Evolutionary conservation across 257 asterid species (phyloP).

Genomic region (Plectranthus barbatus): DNA sequence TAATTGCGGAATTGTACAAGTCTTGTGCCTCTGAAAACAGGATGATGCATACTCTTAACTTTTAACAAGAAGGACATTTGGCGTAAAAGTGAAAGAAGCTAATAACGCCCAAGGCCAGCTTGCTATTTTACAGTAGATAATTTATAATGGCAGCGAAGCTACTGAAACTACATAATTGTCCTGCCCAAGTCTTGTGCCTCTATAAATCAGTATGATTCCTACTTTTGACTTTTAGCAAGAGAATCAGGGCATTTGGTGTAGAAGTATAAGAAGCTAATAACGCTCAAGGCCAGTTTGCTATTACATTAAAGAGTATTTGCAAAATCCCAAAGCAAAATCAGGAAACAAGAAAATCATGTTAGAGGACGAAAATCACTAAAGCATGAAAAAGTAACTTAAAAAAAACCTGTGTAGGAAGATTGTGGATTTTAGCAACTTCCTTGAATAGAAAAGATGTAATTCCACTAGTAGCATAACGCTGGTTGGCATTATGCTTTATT

Average conservation of each 20-base stretch:
- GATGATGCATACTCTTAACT: not conserved
- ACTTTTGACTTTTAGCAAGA: not conserved
- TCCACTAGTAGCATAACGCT: slow-evolving; percentile 98
- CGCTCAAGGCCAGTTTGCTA: slow-evolving; percentile 7
- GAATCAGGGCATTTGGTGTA: not conserved
- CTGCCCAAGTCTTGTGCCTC: not conserved
- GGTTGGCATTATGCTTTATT: slow-evolving; percentile 95
- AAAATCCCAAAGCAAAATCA: not conserved
- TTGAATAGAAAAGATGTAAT: slow-evolving; percentile 90
- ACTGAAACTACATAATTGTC: not conserved
- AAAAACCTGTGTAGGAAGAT: slow-evolving; percentile 83
- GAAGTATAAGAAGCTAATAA: not conserved
- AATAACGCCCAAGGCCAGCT: slow-evolving; percentile 1
- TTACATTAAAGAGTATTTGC: not conserved
- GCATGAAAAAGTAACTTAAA: slow-evolving; percentile 2
- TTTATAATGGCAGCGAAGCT: too few relatives aligned
- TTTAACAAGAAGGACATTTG: not conserved
- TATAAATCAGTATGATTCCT: not conserved
- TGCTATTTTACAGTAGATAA: not conserved
- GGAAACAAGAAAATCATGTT: not conserved
- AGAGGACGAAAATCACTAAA: not conserved
- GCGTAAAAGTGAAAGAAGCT: not conserved
- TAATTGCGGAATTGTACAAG: not conserved
- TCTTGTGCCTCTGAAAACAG: not conserved
- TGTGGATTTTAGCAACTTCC: slow-evolving; percentile 72